A percentile compares a stretch with the other conserved stretches of the same genome.
Conservation (phyloP, 1,139 yeast species). For the Zygosaccharomyces pseudobailii region DNA sequence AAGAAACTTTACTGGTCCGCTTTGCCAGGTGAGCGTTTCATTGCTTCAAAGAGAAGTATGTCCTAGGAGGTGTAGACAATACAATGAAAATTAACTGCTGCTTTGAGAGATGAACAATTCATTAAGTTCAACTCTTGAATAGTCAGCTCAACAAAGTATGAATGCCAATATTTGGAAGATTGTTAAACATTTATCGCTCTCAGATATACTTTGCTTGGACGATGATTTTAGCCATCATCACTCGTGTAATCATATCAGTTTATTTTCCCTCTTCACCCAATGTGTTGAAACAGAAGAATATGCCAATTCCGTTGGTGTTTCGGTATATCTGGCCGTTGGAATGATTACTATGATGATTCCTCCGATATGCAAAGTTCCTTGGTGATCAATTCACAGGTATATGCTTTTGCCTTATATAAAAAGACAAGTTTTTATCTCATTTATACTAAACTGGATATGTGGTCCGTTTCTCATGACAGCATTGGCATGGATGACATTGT, state of each 20-base stretch:
- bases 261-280: conserved; percentile 12
- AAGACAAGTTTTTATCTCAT: conserved; percentile 39
- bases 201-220: conserved; percentile 10
- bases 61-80: too few relatives aligned
- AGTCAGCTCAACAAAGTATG: too few relatives aligned
- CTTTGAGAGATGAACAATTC: too few relatives aligned
- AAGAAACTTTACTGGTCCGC: too few relatives aligned
- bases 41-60: too few relatives aligned
- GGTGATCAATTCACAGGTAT: conserved; percentile 39
- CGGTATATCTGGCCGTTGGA: conserved; percentile 50
- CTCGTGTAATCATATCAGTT: conserved; percentile 10
- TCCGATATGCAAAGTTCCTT: too few relatives aligned
- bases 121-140: too few relatives aligned
- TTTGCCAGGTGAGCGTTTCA: too few relatives aligned
- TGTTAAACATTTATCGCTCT: conserved; percentile 3
- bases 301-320: conserved; percentile 10
- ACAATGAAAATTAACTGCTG: too few relatives aligned
- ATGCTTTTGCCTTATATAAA: conserved; percentile 29
- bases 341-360: conserved; percentile 55
- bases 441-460: conserved; percentile 51
- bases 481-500: conserved; percentile 51
- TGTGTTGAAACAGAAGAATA: conserved; percentile 6
- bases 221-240: conserved; percentile 7
- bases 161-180: too few relatives aligned
- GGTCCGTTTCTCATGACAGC: conserved; percentile 58